Percentiles rank a stretch among this genome's conserved stretches.
Conservation (phyloP, 1,284 basidiomycete genomes). For the Trichosporon asahii region DNA sequence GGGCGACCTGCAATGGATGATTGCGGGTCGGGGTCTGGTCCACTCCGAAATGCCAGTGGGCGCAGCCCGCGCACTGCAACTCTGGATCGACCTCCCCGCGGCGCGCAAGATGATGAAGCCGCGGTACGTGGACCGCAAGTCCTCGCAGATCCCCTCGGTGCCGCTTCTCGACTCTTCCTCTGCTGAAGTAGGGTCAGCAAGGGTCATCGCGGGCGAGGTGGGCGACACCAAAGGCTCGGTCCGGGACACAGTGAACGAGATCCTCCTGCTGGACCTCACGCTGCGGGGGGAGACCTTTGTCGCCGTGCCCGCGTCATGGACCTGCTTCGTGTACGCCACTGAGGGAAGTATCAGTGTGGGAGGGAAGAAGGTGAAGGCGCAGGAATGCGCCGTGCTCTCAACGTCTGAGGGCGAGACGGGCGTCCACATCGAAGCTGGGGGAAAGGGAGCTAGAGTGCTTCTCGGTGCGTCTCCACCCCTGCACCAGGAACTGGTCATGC, state of each 20-base stretch:
- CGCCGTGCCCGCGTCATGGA: conserved; percentile 77
- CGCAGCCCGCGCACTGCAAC: conserved; percentile 65
- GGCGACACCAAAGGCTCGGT: conserved; percentile 66
- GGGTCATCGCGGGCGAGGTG: conserved; percentile 80
- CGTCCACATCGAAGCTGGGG: conserved; percentile 33
- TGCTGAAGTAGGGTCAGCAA: conserved; percentile 21
- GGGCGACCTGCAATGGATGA: conserved; percentile 95
- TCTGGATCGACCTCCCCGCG: conserved; percentile 91
- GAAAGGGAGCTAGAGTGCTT: conserved; percentile 57
- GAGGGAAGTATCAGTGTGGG: conserved; percentile 60
- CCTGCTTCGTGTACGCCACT: conserved; percentile 72
- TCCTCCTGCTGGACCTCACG: conserved; percentile 63
- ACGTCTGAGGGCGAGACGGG: conserved; percentile 39
- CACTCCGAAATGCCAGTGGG: conserved; percentile 82
- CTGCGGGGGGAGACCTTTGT: conserved; percentile 71
- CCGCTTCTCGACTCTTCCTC: not conserved
- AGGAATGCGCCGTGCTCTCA: conserved; percentile 66
- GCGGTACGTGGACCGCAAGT: conserved; percentile 49
- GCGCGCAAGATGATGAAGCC: conserved; percentile 72
- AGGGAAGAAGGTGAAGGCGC: conserved; percentile 56
- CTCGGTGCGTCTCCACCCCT: conserved; percentile 85
- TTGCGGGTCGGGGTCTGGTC: conserved; percentile 65
- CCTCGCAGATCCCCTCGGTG: conserved; percentile 11
- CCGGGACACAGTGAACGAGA: conserved; percentile 74
- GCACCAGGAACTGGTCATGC: conserved; percentile 73